Percentiles rank a stretch among this genome's conserved stretches.
phyloP scores from a whole-genome alignment of 208 protist genomes.

The Sergeia podlipaevii region DNA sequence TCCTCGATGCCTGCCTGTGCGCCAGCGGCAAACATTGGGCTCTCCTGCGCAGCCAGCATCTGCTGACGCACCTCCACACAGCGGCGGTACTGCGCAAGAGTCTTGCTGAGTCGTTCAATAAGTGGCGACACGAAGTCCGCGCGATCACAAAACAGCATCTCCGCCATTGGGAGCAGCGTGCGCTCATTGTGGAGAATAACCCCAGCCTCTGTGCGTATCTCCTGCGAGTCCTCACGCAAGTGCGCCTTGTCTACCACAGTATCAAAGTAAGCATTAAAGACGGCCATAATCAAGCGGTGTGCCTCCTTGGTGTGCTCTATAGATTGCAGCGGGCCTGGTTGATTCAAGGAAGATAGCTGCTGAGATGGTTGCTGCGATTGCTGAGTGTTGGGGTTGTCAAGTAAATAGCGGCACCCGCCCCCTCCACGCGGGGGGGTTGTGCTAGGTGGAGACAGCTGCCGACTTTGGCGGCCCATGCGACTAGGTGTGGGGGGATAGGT shows the following conservation, averaged over 20 bases:
- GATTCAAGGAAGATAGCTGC: not conserved
- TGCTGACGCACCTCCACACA: conserved; percentile 47
- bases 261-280: conserved; percentile 65
- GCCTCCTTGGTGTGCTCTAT: conserved; percentile 18
- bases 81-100: conserved; percentile 58
- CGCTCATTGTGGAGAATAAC: conserved; percentile 78
- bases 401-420: too few relatives aligned
- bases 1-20: conserved; percentile 13
- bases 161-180: conserved; percentile 67
- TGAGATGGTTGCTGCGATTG: too few relatives aligned
- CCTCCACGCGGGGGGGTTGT: conserved; percentile 18
- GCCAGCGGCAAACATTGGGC: not conserved
- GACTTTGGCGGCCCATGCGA: not conserved
- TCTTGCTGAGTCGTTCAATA: conserved; percentile 33
- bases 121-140: conserved; percentile 52
- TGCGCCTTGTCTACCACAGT: conserved; percentile 67
- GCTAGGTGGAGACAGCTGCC: not conserved
- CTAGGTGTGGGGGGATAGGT: too few relatives aligned
- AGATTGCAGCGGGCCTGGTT: conserved; percentile 15
- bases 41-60: conserved; percentile 5
- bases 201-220: conserved; percentile 55
- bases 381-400: too few relatives aligned
- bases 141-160: conserved; percentile 75
- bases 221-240: conserved; percentile 58
- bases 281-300: conserved; percentile 17